phyloP scores from a whole-genome alignment of 176 grass and related monocot species.

The maize (Zea mays) region Zm-B73-REFERENCE-NAM-5.0 NC_050103.1:147480001-147480500 shows the following conservation, averaged over 20 bases:
- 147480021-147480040: background rate
- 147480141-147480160: background rate
- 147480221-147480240: background rate
- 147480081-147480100: background rate
- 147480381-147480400: background rate
- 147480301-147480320: background rate
- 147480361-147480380: background rate
- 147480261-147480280: conserved; percentile 10
- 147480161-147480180: background rate
- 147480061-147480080: background rate
- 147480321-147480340: background rate
- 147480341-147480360: conserved; percentile 6
- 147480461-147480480: conserved; percentile 87
- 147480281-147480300: background rate
- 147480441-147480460: conserved; percentile 71
- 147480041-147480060: background rate
- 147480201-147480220: conserved; percentile 16
- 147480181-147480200: too few relatives aligned
- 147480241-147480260: conserved; percentile 28
- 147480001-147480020: background rate
- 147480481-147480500: conserved; percentile 27
- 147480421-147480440: conserved; percentile 74
- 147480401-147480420: conserved; percentile 49
- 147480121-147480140: conserved; percentile 6
- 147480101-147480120: background rate